These are phyloP conservation scores for Arctium lappa DNA, from an alignment of 129 eudicot species.

Conservation along the genomic window DNA sequence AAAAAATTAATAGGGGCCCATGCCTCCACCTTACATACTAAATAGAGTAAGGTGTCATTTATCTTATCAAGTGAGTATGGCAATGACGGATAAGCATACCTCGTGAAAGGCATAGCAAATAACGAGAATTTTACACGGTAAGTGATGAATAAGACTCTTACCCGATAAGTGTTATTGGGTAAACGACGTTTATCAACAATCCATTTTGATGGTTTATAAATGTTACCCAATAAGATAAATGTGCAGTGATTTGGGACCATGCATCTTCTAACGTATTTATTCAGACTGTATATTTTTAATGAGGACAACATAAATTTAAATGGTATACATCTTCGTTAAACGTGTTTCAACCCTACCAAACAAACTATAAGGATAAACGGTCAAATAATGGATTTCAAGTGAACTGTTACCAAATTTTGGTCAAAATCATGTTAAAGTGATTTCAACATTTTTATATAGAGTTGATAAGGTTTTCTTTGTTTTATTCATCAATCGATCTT, in stretches of 20 bases:
- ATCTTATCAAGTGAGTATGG: too few relatives aligned
- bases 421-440: neutral
- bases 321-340: neutral
- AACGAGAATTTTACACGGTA: too few relatives aligned
- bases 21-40: too few relatives aligned
- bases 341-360: neutral
- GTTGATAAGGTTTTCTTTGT: too few relatives aligned
- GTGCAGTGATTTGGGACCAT: neutral
- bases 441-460: neutral
- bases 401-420: neutral
- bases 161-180: too few relatives aligned
- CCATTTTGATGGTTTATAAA: neutral
- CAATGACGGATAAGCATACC: too few relatives aligned
- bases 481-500: neutral
- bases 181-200: neutral
- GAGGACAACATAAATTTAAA: neutral
- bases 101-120: too few relatives aligned
- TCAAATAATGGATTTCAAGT: neutral
- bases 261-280: neutral
- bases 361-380: neutral
- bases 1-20: too few relatives aligned
- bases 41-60: too few relatives aligned
- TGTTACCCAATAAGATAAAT: neutral
- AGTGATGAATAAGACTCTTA: too few relatives aligned
- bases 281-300: neutral